Evolutionary conservation across 2,329 filamentous ascomycete species (phyloP).

Genomic region (Ophiostoma perfectum): DNA sequence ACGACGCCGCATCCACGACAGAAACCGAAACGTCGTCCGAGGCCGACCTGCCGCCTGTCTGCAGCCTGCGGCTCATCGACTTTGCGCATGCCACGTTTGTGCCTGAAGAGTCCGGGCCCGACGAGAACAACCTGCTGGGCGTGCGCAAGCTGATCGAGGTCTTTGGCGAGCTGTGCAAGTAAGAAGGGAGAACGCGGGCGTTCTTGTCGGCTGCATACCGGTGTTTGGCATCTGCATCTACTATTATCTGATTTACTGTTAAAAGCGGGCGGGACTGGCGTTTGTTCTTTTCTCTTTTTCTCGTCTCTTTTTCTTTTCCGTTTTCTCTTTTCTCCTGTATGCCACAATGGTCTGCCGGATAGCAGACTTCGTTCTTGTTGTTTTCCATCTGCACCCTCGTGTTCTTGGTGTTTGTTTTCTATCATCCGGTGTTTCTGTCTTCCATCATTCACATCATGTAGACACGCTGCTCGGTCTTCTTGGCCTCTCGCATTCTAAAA

Average conservation of each 20-base stretch:
- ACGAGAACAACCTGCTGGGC: conserved; percentile 75
- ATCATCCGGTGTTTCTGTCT: no score
- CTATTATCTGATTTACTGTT: background rate
- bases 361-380: no score
- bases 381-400: no score
- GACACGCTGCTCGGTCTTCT: background rate
- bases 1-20: conserved; percentile 31
- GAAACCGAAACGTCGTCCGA: conserved; percentile 43
- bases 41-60: conserved; percentile 58
- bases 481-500: conserved; percentile 11
- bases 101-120: conserved; percentile 62
- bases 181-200: background rate
- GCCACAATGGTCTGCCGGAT: no score
- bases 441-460: background rate
- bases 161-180: conserved; percentile 46
- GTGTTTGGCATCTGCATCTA: background rate
- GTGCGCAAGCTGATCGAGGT: conserved; percentile 67
- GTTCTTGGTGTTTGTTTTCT: no score
- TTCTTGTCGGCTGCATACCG: background rate
- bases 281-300: background rate
- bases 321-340: background rate
- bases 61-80: conserved; percentile 83
- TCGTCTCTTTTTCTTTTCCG: background rate
- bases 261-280: background rate
- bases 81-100: conserved; percentile 90